A percentile compares a stretch with the other conserved stretches of the same genome.
These are phyloP conservation scores for Chaetomium globosum DNA, from an alignment of 2,329 filamentous ascomycete genomes.

Conservation along the genomic window DNA sequence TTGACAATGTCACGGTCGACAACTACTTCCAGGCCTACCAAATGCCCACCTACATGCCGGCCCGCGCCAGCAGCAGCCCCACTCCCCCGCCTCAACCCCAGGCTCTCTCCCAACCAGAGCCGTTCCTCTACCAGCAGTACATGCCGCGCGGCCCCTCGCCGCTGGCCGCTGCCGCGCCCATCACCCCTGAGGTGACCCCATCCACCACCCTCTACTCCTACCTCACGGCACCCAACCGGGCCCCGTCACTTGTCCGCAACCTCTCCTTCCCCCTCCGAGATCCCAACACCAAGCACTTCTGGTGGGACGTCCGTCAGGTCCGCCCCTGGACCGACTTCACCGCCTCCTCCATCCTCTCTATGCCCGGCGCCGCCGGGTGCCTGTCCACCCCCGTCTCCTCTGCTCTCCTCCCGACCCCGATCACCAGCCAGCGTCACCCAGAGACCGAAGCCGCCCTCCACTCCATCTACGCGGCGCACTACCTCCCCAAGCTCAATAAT, in stretches of 20 bases:
- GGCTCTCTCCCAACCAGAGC: slow-evolving; percentile 44
- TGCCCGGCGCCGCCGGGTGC: slow-evolving; percentile 72
- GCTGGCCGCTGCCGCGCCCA: slow-evolving; percentile 44
- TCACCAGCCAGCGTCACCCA: slow-evolving; percentile 64
- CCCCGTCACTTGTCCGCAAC: slow-evolving; percentile 77
- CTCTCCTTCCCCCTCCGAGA: slow-evolving; percentile 70
- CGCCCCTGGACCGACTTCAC: slow-evolving; percentile 82
- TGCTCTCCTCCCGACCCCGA: slow-evolving; percentile 62
- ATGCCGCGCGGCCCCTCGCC: slow-evolving; percentile 52
- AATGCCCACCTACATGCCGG: slow-evolving; percentile 60
- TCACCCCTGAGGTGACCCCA: slow-evolving; percentile 46
- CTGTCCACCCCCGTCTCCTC: slow-evolving; percentile 69
- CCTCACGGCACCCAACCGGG: slow-evolving; percentile 77
- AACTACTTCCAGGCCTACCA: slow-evolving; percentile 86
- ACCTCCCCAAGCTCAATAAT: slow-evolving; percentile 83
- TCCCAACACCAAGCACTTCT: slow-evolving; percentile 78
- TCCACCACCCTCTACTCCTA: slow-evolving; percentile 76
- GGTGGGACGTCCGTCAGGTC: slow-evolving; percentile 93
- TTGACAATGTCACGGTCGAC: slow-evolving; percentile 68
- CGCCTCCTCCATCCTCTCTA: slow-evolving; percentile 67
- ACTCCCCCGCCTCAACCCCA: slow-evolving; percentile 36
- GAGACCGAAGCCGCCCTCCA: slow-evolving; percentile 79
- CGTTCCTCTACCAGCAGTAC: slow-evolving; percentile 53
- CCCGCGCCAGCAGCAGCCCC: slow-evolving; percentile 38
- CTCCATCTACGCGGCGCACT: slow-evolving; percentile 73